Conservation (phyloP, 2,329 filamentous ascomycete species). For the Colletotrichum agaves region DNA sequence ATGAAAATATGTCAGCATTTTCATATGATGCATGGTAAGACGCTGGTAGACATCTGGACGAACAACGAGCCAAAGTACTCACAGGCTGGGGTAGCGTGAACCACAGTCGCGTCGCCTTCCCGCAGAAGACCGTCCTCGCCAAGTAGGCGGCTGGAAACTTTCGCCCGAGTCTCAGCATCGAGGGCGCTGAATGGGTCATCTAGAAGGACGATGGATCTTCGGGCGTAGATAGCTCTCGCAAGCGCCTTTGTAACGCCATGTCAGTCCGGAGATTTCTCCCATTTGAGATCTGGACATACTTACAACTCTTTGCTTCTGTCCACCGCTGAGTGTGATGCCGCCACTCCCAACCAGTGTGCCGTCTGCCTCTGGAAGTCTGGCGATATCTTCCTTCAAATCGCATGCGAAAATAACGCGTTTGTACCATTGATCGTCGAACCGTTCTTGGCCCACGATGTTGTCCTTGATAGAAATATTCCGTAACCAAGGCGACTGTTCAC, state of each 20-base stretch:
- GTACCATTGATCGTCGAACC: conserved; percentile 46
- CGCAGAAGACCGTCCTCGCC: conserved; percentile 37
- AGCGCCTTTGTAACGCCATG: background rate
- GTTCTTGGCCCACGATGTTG: conserved; percentile 37
- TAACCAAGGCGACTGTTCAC: conserved; percentile 40
- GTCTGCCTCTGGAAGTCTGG: conserved; percentile 37
- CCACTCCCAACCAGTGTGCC: conserved; percentile 32
- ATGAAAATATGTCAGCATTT: background rate
- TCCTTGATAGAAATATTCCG: conserved; percentile 38
- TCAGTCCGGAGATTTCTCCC: background rate
- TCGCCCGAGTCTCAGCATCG: conserved; percentile 26
- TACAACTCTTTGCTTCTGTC: conserved; percentile 42
- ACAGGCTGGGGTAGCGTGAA: conserved; percentile 13
- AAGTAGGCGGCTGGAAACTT: conserved; percentile 37
- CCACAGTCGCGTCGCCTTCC: conserved; percentile 37
- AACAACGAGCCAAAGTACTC: background rate
- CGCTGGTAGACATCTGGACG: background rate
- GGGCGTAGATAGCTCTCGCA: conserved; percentile 21
- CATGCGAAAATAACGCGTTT: conserved; percentile 41
- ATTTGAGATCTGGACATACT: background rate
- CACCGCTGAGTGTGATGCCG: conserved; percentile 38
- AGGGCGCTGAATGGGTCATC: conserved; percentile 32
- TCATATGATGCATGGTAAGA: background rate
- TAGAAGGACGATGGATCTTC: background rate
- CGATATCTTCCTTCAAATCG: conserved; percentile 34